A percentile compares a stretch with the other conserved stretches of the same genome.
phyloP scores from a whole-genome alignment of 2,329 filamentous ascomycete genomes.

The Arthrinium puccinioides region DNA sequence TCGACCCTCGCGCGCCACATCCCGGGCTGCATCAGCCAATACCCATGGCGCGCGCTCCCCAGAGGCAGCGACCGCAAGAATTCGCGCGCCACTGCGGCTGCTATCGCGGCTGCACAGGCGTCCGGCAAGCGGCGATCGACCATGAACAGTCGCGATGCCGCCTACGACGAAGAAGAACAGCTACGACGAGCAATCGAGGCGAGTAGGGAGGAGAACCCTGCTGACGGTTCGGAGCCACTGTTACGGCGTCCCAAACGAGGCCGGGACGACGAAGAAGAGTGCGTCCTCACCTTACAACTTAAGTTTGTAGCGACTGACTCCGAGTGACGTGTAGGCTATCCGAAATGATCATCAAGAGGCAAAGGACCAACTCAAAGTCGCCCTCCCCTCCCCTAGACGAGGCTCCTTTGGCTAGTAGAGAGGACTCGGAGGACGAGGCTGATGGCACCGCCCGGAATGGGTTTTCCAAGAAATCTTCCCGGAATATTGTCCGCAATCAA shows the following conservation, averaged over 20 bases:
- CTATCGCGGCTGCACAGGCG: constrained; percentile 42
- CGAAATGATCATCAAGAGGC: constrained; percentile 63
- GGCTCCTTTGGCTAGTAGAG: constrained; percentile 36
- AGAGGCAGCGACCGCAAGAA: constrained; percentile 48
- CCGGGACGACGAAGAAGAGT: constrained; percentile 93
- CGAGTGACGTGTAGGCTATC: constrained; percentile 48
- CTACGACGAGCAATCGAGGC: constrained; percentile 86
- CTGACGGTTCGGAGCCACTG: constrained; percentile 42
- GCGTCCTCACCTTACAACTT: constrained; percentile 33
- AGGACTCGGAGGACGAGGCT: constrained; percentile 68
- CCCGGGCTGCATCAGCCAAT: constrained; percentile 56
- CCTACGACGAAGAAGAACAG: constrained; percentile 91
- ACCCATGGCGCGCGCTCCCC: constrained; percentile 54
- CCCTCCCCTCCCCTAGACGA: constrained; percentile 50
- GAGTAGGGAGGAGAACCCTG: constrained; percentile 73
- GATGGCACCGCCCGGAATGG: constrained; percentile 52
- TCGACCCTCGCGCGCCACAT: constrained; percentile 47
- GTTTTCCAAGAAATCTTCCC: constrained; percentile 49
- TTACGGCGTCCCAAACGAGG: constrained; percentile 70
- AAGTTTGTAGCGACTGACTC: constrained; percentile 7
- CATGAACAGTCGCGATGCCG: constrained; percentile 93
- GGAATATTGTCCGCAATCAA: constrained; percentile 50
- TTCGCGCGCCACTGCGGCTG: constrained; percentile 39
- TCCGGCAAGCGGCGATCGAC: constrained; percentile 79
- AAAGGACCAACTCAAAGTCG: constrained; percentile 73